These are phyloP conservation scores for Farysia itapuensis DNA, from an alignment of 1,284 basidiomycete species.

Conservation along the genomic window DNA sequence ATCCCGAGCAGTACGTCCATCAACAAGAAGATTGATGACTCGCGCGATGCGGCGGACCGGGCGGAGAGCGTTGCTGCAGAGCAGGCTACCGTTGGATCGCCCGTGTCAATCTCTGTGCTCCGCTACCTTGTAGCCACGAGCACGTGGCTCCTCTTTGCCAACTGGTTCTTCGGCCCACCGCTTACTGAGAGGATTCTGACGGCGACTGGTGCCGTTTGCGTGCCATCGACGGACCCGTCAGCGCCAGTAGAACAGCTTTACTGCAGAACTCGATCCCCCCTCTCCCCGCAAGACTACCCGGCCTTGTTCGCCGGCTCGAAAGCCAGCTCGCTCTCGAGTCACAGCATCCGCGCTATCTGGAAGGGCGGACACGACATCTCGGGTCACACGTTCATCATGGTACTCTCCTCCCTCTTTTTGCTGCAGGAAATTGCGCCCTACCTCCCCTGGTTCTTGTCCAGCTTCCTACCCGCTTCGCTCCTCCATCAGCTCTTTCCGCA, in stretches of 20 bases:
- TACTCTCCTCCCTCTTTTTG: slow-evolving; percentile 78
- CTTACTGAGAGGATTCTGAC: slow-evolving; percentile 74
- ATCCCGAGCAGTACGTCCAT: slow-evolving; percentile 61
- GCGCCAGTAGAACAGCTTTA: slow-evolving; percentile 27
- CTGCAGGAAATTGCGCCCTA: slow-evolving; percentile 70
- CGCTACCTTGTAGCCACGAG: slow-evolving; percentile 23
- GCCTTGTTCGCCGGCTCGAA: slow-evolving; percentile 10
- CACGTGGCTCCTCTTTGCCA: slow-evolving; percentile 62
- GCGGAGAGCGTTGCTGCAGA: not conserved
- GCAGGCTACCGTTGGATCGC: slow-evolving; percentile 19
- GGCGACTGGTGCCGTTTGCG: slow-evolving; percentile 79
- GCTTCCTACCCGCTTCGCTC: not conserved
- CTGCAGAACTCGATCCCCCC: slow-evolving; percentile 34
- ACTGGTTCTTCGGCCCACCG: slow-evolving; percentile 89
- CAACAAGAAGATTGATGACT: not conserved
- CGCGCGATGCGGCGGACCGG: not conserved
- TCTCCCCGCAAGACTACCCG: slow-evolving; percentile 21
- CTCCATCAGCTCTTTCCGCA: not conserved
- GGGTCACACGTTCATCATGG: slow-evolving; percentile 89
- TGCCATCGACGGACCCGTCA: slow-evolving; percentile 55
- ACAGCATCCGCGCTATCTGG: slow-evolving; percentile 57
- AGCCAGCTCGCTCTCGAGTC: not conserved
- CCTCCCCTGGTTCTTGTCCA: slow-evolving; percentile 51
- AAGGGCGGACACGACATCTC: slow-evolving; percentile 88
- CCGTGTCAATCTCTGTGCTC: slow-evolving; percentile 21